Evolutionary conservation across 2,329 filamentous ascomycete species (phyloP), one percentile per base, ranked within the genome.

Genomic region (Allantophomopsis cytisporea): DNA sequence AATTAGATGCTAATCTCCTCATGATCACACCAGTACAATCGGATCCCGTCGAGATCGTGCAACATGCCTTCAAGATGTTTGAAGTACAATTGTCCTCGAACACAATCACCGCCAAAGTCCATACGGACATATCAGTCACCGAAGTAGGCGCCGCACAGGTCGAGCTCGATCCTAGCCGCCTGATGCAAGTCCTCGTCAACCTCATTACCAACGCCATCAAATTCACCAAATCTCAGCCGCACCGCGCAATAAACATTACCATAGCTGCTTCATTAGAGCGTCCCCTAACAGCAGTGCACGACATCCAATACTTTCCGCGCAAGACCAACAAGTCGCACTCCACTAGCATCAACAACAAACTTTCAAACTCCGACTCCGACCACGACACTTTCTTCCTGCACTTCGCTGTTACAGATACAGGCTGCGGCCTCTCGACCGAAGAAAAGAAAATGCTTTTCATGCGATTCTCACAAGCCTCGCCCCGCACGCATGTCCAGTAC

Each of bases 131-230:
- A 15, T 79, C 78, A 0, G 80, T 79, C 51, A 60, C 61, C 8
- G 58, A 66, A 1, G 61, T 79, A 2, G 60, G 60, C 0, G 62
- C 82, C 28, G 70, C 79, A 17, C 84, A 75, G 64, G 73, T 85
- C 4, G 57, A 69, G 15, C 57, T 86, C 14, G 83, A 89, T 53
- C 78, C 83, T 0, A 80, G 77, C 7, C 69, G 83, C 17, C 74
- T 88, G 36, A 71, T 83, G 36, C 83, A 89, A 54, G 80, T 88
- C 1, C 64, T 88, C 7, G 85, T 89, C 55, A 88, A 88, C 48
- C 66, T 88, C 2, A 72, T 83, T 14, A 83, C 81, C 7, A 88
- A 88, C 50, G 81, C 83, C 1, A 76, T 88, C 56, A 88, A 88
- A 50, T 89, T 88, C 53, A 89, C 83, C 1, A 76, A 76, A 17